Base-by-base conservation (phyloP, 2,329 filamentous ascomycete species). In the Diaporthe aspalathi region DNA sequence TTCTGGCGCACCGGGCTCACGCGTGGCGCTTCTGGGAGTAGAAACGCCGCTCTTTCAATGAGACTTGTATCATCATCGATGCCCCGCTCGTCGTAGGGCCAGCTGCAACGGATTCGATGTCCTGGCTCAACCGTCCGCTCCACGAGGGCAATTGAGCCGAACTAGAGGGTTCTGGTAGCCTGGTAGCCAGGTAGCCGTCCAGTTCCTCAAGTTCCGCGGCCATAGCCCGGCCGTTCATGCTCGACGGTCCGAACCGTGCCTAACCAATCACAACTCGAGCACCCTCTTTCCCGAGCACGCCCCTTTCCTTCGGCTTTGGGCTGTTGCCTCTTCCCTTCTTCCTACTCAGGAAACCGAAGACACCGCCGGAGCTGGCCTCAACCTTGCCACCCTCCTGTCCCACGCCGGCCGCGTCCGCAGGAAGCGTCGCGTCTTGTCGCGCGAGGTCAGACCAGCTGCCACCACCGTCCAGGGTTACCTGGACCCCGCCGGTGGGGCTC, bases 231-330 rank as follows among this genome's bases (percentile, higher is more conserved):
- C 60, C 29, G 22, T 29, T 22, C 60, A 50, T 60, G n/a, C 54
- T 56, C 53, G 56, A 52, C 14, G 54, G 38, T n/a, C 32, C 54
- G 20, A 68, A 60, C 17, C 52, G 54, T 40, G 65, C 66, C 57
- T 73, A 93, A 76, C 89, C 91, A 78, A 95, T 92, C 70, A 95
- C 89, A 74, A 94, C 91, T 79, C 96, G 88, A 14, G 96, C 95
- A 20, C 96, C 96, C 80, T 98, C 95, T 79, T 98, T 98, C 70
- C 96, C 96, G 71, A 99, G 80, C 9, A 99, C 95, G 71, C 96
- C 96, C 69, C 94, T 89, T 83, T 98, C 95, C 80, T 94, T 95
- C 32, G 95, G 95, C 83, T 97, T 98, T 1, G 96, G 96, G 79
- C 94, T 98, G 81, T 94, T 91, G 69, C 94, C 94, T 74, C 95